These are phyloP conservation scores for Suhomyces emberorum DNA, from an alignment of 805 yeast species.

Conservation along the genomic window DNA sequence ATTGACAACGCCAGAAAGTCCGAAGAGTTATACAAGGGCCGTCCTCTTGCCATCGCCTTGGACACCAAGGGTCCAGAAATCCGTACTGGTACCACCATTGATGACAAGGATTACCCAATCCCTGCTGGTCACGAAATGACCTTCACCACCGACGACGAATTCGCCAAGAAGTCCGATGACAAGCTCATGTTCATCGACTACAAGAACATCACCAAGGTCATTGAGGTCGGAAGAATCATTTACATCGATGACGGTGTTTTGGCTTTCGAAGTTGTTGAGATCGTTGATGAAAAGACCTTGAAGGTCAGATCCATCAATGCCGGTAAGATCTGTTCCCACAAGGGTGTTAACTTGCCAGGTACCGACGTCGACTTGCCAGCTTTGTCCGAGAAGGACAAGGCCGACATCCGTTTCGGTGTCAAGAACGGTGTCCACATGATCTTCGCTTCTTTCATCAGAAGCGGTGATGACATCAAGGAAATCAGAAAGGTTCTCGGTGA, in stretches of 20 bases:
- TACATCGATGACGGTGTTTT: slow-evolving; percentile 97
- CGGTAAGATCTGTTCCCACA: slow-evolving; percentile 94
- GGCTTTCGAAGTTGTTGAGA: slow-evolving; percentile 87
- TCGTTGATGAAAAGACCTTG: slow-evolving; percentile 75
- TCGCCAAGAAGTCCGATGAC: slow-evolving; percentile 69
- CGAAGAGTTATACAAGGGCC: slow-evolving; percentile 84
- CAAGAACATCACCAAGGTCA: slow-evolving; percentile 93
- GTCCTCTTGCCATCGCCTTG: slow-evolving; percentile 97
- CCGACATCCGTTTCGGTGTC: slow-evolving; percentile 92
- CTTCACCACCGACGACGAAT: slow-evolving; percentile 87
- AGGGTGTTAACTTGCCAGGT: slow-evolving; percentile 99
- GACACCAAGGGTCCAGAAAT: slow-evolving; percentile 99
- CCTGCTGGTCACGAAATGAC: slow-evolving; percentile 84
- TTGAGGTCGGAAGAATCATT: slow-evolving; percentile 81
- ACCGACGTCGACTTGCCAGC: slow-evolving; percentile 99
- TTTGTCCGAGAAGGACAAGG: slow-evolving; percentile 91
- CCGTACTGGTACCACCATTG: slow-evolving; percentile 94
- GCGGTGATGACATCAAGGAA: slow-evolving; percentile 83
- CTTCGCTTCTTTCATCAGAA: slow-evolving; percentile 97
- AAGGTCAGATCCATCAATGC: slow-evolving; percentile 88
- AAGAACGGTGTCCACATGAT: slow-evolving; percentile 97
- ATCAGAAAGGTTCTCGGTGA: slow-evolving; percentile 95
- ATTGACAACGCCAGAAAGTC: slow-evolving; percentile 95
- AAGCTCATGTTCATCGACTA: slow-evolving; percentile 87
- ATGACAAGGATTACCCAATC: slow-evolving; percentile 78